Evolutionary conservation across 169 alveolate genomes (phyloP), one percentile per base, ranked within the genome.

Genomic region (Eimeria acervulina): DNA sequence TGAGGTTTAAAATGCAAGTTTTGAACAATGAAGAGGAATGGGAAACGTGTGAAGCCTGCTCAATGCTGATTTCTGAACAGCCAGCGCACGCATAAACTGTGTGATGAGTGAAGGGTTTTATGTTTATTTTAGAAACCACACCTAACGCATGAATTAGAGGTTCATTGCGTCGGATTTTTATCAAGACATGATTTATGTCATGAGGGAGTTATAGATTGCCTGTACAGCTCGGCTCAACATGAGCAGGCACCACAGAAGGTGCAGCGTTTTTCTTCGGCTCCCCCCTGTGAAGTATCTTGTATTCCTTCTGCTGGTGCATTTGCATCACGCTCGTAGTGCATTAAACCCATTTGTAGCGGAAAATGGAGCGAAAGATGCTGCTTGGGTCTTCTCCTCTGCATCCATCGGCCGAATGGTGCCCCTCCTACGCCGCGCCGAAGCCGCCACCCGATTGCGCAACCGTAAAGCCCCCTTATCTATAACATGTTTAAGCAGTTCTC

Each of bases 371-470:
- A 31, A n/a, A n/a, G 74, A 84, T 84, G 42, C 66, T 36, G 21
- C 36, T 33, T 55, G 93, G 93, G 93, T 84, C 52, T 59, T 84
- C 36, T 84, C 93, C 55, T 31, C 42, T 26, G 59, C 63, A 51
- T 84, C 93, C 6, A 80, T 84, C 21, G 42, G 93, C 93, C 74
- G 93, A 19, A 84, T 84, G 93, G 93, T 59, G 47, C 93, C 93
- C 13, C 78, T 84, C 59, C 93, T 55, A 40, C 93, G 68, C 10
- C 93, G 17, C 31, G 78, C 93, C 1, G 93, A 84, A 36, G 93
- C 93, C n/a, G 74, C 93, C 12, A 84, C 80, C 40, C 78, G 93
- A 84, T 33, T 84, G 59, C 93, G 42, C n/a, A 36, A 33, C 55
- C 31, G 93, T 84, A 55, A 51, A 68, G 1, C 21, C 19, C 44